Conservation (phyloP, 1,284 basidiomycete genomes). For the Phellinidium pouzarii region DNA sequence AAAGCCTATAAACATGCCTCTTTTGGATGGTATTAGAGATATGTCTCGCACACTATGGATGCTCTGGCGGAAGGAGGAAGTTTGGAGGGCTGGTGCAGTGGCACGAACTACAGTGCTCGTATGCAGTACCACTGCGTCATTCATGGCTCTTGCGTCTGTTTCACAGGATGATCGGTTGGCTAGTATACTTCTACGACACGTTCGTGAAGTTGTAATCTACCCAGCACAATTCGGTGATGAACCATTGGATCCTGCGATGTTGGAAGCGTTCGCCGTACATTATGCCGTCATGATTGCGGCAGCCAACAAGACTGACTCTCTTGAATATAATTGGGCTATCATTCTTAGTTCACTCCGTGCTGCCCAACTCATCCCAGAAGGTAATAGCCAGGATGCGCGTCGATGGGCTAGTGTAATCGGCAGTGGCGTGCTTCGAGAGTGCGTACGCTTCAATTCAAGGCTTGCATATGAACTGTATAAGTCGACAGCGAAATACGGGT, state of each 20-base stretch:
- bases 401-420: slow-evolving; percentile 1
- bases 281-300: slow-evolving; percentile 1
- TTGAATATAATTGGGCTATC: slow-evolving; percentile 2
- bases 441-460: background rate
- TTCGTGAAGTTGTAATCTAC: slow-evolving; percentile 9
- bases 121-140: slow-evolving; percentile 35
- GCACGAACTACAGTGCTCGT: slow-evolving; percentile 25
- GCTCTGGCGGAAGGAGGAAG: slow-evolving; percentile 17
- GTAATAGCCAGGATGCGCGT: background rate
- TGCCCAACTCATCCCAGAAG: slow-evolving; percentile 10
- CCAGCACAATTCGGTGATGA: slow-evolving; percentile 4
- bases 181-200: slow-evolving; percentile 14
- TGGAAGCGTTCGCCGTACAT: slow-evolving; percentile 5
- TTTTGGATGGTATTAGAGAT: slow-evolving; percentile 5
- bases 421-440: slow-evolving; percentile 2
- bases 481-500: slow-evolving; percentile 2
- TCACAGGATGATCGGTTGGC: slow-evolving; percentile 8
- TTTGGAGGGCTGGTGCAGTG: slow-evolving; percentile 12
- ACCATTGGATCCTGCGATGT: slow-evolving; percentile 1
- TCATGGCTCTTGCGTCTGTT: slow-evolving; percentile 39
- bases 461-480: slow-evolving; percentile 4
- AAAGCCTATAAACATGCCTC: background rate
- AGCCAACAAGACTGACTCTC: background rate
- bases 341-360: slow-evolving; percentile 7
- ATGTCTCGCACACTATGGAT: slow-evolving; percentile 15